These are phyloP conservation scores for Bolboschoenus planiculmis DNA, from an alignment of 176 grass and related monocot species.

Conservation along the genomic window DNA sequence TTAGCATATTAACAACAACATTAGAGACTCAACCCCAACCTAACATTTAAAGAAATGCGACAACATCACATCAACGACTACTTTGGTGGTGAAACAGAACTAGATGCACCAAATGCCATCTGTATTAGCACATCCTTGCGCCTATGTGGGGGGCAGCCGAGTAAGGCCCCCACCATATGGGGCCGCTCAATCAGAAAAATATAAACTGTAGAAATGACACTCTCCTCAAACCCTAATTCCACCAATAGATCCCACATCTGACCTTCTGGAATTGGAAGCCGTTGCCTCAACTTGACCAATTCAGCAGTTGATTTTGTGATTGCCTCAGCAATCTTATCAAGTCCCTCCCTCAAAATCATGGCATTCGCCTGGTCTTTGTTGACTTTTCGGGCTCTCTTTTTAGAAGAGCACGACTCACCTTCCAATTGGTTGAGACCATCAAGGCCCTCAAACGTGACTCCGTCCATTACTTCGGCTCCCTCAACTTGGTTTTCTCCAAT, in stretches of 20 bases:
- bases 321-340: conserved; percentile 14
- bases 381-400: conserved; percentile 10
- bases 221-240: conserved; percentile 25
- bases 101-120: conserved; percentile 24
- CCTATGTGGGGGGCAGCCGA: conserved; percentile 8
- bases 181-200: conserved; percentile 24
- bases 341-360: conserved; percentile 19
- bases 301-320: conserved; percentile 16
- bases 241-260: conserved; percentile 23
- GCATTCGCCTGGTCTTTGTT: conserved; percentile 5
- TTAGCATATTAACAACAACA: conserved; percentile 11
- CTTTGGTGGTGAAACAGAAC: not conserved
- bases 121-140: conserved; percentile 22
- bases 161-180: conserved; percentile 17
- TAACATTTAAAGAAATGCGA: not conserved
- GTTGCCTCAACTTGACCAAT: conserved; percentile 11
- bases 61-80: not conserved
- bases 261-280: conserved; percentile 23
- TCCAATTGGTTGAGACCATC: conserved; percentile 14
- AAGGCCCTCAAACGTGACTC: conserved; percentile 13
- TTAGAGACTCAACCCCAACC: not conserved
- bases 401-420: conserved; percentile 15
- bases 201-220: conserved; percentile 22
- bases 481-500: conserved; percentile 11
- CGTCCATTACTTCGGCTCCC: not conserved